Evolutionary conservation across 2,329 filamentous ascomycete genomes (phyloP), one percentile per base, ranked within the genome.

Genomic region (Botrytis paeoniae): DNA sequence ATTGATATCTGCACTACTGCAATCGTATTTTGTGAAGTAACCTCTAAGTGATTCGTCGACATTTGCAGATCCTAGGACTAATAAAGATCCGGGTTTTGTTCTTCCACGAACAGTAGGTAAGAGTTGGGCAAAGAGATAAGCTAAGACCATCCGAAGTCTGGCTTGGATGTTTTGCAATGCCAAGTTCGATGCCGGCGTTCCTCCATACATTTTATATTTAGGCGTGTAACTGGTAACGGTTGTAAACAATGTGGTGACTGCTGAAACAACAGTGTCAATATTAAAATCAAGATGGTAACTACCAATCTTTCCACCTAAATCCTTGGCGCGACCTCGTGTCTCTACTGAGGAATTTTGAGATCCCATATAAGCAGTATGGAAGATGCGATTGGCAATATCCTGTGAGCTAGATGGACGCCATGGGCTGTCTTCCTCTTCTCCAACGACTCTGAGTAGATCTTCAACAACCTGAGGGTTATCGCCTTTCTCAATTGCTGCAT

Each of bases 221-320:
- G 89, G 88, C 29, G 87, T 84, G 76, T 92, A 93, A 59, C 84
- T 84, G 1, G 89, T 88, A 0, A 88, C 86, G 3, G 85, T 80
- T 0, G 85, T 85, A 71, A 94, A 84, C 1, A 94, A 82, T 61
- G 68, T 63, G n/a, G 60, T 70, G 25, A 72, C 69, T 18, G 74
- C 74, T n/a, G 74, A 57, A 37, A 71, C 68, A 6, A 76, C 73
- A 9, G 48, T 60, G 59, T 78, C 77, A 29, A 77, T 75, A 78
- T 94, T 89, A 62, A 94, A 84, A 78, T 95, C 88, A 6, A 88
- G 85, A 79, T 96, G 93, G 78, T 94, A 90, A 25, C 88, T 85
- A 4, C 92, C 93, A 70, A 95, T 93, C 7, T 84, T 85, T 6
- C 84, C 78, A 7, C 86, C 81, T 0, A 95, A 85, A 0, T 87